Evolutionary conservation across 768 basidiomycete species (phyloP), one percentile per base, ranked within the genome.

Genomic region (Tylopilus intermedius): DNA sequence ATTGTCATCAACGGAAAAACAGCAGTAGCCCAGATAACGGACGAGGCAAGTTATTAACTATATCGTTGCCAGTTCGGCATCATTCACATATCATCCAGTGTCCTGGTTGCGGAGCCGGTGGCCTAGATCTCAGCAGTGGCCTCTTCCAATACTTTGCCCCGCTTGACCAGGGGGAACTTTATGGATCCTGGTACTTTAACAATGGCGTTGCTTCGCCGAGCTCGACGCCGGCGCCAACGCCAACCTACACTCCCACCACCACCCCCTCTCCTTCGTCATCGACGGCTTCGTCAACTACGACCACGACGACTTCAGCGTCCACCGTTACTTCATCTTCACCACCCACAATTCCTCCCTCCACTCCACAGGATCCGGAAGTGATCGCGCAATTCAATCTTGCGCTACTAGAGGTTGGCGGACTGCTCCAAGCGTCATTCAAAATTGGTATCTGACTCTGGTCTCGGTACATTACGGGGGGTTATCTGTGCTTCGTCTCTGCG

Each of bases 81-180:
- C 8, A 46, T 22, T 53, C 37, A 48, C 22, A 47, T 29, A 18
- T 26, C n/a, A 29, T 39, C 8, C 43, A 77, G 77, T 79, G 78
- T 59, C 54, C 55, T 22, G 64, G 63, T 5, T 79, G 79, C 65
- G 49, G 61, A 0, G 45, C 35, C 3, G 72, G 71, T 35, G 75
- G 71, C 40, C 71, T 83, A 18, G 81, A 82, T 61, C 58, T 80
- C 18, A 76, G 74, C 7, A 57, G 63, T 1, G 71, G 70, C 14
- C 72, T 83, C n/a, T 81, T 80, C 59, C 4, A 62, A 3, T 65
- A 61, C 58, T 74, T 80, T 50, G 77, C 66, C 1, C 54, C 66
- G 21, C 44, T 64, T 11, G 47, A 41, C 14, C 49, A 57, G 5
- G 79, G 78, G 33, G 64, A 70, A 13, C 49, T 80, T 21, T 51